Evolutionary conservation across 176 grass and related monocot species (phyloP).

Genomic region (Triticum urartu): DNA sequence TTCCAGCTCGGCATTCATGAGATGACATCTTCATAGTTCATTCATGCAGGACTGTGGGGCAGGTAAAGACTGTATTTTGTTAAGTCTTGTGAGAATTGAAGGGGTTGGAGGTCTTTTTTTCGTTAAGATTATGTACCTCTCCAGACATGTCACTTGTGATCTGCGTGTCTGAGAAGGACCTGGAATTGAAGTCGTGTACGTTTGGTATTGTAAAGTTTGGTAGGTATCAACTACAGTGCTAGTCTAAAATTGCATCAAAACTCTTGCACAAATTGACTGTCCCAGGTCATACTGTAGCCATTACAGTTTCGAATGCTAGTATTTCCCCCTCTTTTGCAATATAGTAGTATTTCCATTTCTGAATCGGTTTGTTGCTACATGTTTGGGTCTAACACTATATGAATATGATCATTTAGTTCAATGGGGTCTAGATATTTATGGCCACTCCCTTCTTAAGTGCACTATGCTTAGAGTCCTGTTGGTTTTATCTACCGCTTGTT

Average conservation of each 20-base stretch:
- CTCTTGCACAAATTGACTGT: slow-evolving; percentile 12
- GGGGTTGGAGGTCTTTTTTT: background rate
- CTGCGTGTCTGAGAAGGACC: slow-evolving; percentile 11
- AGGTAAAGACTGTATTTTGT: slow-evolving; percentile 20
- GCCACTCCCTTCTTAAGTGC: background rate
- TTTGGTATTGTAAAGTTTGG: slow-evolving; percentile 16
- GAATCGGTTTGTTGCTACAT: slow-evolving; percentile 8
- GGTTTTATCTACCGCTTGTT: background rate
- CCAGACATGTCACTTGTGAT: slow-evolving; percentile 13
- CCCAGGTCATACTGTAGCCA: background rate
- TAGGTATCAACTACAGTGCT: slow-evolving; percentile 15
- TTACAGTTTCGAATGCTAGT: background rate
- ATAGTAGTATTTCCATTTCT: background rate
- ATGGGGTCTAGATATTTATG: background rate
- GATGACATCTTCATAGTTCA: background rate
- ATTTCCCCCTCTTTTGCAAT: background rate
- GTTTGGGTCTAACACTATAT: slow-evolving; percentile 18
- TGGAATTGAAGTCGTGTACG: slow-evolving; percentile 12
- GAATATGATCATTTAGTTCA: background rate
- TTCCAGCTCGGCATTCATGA: slow-evolving; percentile 14
- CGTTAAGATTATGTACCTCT: background rate
- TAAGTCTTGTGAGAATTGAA: background rate
- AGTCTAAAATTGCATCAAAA: slow-evolving; percentile 33
- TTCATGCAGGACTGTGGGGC: background rate
- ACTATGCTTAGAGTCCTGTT: background rate